These are phyloP conservation scores for Penicillium odoratum DNA, from an alignment of 495 filamentous ascomycete genomes.

Conservation along the genomic window DNA sequence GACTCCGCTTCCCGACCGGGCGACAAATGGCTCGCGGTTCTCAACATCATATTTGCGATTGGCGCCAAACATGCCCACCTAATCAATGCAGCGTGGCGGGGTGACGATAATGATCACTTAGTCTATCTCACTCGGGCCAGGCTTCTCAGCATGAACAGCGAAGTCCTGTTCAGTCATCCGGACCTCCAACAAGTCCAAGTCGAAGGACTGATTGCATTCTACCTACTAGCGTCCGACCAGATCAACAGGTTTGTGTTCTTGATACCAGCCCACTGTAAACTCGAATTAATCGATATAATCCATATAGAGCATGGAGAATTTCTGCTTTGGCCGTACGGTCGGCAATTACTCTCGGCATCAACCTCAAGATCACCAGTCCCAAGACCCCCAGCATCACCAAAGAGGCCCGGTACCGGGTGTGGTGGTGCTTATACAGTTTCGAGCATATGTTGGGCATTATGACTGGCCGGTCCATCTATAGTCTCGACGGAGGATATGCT, in stretches of 20 bases:
- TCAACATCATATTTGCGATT: slow-evolving; percentile 65
- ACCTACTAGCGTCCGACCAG: slow-evolving; percentile 56
- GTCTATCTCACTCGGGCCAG: slow-evolving; percentile 57
- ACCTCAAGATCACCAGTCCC: slow-evolving; percentile 57
- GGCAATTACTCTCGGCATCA: slow-evolving; percentile 63
- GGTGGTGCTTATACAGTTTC: slow-evolving; percentile 64
- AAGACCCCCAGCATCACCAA: slow-evolving; percentile 50
- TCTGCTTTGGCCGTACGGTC: slow-evolving; percentile 61
- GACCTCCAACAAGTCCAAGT: slow-evolving; percentile 58
- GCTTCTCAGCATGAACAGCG: slow-evolving; percentile 48
- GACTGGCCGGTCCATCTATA: slow-evolving; percentile 57
- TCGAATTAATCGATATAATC: slow-evolving; percentile 1
- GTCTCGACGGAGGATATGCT: slow-evolving; percentile 52
- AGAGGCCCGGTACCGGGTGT: slow-evolving; percentile 60
- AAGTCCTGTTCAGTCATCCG: slow-evolving; percentile 48
- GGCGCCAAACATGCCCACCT: slow-evolving; percentile 54
- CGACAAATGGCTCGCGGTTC: slow-evolving; percentile 54
- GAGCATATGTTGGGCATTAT: slow-evolving; percentile 61
- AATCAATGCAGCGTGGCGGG: slow-evolving; percentile 39
- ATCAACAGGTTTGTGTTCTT: slow-evolving; percentile 52
- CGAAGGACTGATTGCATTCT: slow-evolving; percentile 54
- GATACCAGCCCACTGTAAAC: background rate
- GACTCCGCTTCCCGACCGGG: slow-evolving; percentile 25
- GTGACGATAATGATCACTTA: slow-evolving; percentile 50
- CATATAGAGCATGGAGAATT: slow-evolving; percentile 59